Conservation (phyloP, 2,329 filamentous ascomycete genomes). For the Colletotrichum plurivorum region DNA sequence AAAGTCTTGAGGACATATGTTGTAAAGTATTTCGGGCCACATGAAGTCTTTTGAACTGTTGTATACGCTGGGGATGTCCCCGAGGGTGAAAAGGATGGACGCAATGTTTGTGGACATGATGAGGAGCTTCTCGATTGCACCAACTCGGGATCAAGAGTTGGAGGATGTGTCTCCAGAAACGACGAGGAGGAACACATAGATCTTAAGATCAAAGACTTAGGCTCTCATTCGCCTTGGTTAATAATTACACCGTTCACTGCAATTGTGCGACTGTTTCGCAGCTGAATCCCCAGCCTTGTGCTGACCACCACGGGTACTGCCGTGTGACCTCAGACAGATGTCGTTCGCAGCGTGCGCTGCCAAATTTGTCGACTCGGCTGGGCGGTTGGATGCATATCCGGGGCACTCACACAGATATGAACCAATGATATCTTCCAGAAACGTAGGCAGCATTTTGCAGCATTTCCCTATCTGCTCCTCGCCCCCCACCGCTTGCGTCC, state of each 20-base stretch:
- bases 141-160: too few species aligned
- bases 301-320: neutral
- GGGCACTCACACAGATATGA: neutral
- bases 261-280: too few species aligned
- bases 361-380: neutral
- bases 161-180: too few species aligned
- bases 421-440: conserved; percentile 38
- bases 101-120: too few species aligned
- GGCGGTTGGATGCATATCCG: neutral
- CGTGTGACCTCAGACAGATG: neutral
- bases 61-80: neutral
- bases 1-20: neutral
- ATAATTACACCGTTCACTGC: too few species aligned
- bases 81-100: too few species aligned
- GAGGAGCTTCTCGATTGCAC: too few species aligned
- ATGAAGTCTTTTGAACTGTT: too few species aligned
- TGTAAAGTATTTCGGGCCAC: neutral
- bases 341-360: neutral
- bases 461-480: conserved; percentile 55
- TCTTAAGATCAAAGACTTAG: too few species aligned
- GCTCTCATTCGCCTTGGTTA: too few species aligned
- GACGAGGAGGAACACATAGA: too few species aligned
- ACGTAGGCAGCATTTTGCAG: conserved; percentile 43
- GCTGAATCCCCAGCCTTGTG: too few species aligned
- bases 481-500: conserved; percentile 53